These are phyloP conservation scores for Purshia tridentata DNA, from an alignment of 306 rosid species.

Conservation along the genomic window DNA sequence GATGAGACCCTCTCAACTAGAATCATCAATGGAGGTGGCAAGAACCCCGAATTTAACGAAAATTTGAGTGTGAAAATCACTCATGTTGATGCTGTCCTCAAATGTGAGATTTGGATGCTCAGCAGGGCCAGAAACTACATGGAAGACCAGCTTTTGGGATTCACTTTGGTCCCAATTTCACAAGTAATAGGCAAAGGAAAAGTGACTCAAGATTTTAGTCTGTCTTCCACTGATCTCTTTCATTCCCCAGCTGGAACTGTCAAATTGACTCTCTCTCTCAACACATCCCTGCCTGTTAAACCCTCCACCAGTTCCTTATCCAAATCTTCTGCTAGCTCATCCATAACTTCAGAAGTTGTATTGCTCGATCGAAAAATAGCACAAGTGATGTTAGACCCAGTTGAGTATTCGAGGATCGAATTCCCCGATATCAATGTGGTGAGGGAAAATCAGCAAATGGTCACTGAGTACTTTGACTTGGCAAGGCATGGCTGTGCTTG, in stretches of 20 bases:
- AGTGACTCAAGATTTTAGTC: constrained; percentile 62
- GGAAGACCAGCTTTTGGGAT: constrained; percentile 92
- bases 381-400: constrained; percentile 50
- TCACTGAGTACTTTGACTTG: constrained; percentile 66
- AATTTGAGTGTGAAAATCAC: constrained; percentile 64
- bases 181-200: constrained; percentile 63
- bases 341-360: constrained; percentile 88
- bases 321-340: constrained; percentile 46
- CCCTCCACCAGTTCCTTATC: constrained; percentile 37
- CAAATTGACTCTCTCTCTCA: constrained; percentile 54
- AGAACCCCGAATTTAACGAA: constrained; percentile 76
- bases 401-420: constrained; percentile 81
- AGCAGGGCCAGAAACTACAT: constrained; percentile 73
- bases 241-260: constrained; percentile 97
- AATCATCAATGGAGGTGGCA: constrained; percentile 74
- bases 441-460: constrained; percentile 81
- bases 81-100: constrained; percentile 74
- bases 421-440: constrained; percentile 72
- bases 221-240: constrained; percentile 92
- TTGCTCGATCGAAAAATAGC: constrained; percentile 62
- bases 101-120: constrained; percentile 95
- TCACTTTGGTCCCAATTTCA: constrained; percentile 76
- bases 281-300: constrained; percentile 37
- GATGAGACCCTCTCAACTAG: constrained; percentile 75
- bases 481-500: constrained; percentile 31